Evolutionary conservation across 495 filamentous ascomycete genomes (phyloP).

Genomic region (Penicillium canescens): DNA sequence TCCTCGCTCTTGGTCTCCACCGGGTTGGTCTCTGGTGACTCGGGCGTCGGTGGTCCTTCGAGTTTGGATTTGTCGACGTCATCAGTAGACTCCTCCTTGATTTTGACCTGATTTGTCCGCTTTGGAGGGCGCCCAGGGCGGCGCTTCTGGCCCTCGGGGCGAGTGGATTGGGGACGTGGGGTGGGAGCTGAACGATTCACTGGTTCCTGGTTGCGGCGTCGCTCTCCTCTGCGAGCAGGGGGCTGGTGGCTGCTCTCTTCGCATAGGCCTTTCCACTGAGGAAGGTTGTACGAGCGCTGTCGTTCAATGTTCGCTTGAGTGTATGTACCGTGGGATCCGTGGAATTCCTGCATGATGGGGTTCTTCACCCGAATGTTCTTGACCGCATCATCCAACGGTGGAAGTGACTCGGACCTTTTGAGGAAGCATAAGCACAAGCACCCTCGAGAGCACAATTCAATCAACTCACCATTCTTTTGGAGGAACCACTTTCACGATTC

Average conservation of each 20-base stretch:
- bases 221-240: constrained; percentile 88
- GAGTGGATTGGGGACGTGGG: constrained; percentile 31
- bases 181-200: constrained; percentile 41
- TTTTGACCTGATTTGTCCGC: constrained; percentile 39
- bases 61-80: constrained; percentile 40
- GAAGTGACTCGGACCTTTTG: constrained; percentile 67
- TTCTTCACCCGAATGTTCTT: constrained; percentile 93
- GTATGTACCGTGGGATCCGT: constrained; percentile 89
- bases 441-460: neutral
- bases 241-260: constrained; percentile 95
- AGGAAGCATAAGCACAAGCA: constrained; percentile 13
- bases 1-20: constrained; percentile 50
- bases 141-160: constrained; percentile 44
- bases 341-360: constrained; percentile 96
- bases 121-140: constrained; percentile 49
- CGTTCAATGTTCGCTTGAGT: constrained; percentile 95
- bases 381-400: constrained; percentile 76
- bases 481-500: constrained; percentile 93
- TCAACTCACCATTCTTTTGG: constrained; percentile 83
- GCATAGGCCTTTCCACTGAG: constrained; percentile 90
- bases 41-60: constrained; percentile 54
- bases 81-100: constrained; percentile 49
- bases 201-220: constrained; percentile 73
- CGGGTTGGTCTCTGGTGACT: constrained; percentile 50
- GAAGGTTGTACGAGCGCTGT: constrained; percentile 91